phyloP scores from a whole-genome alignment of 306 rosid genomes.

The Vigna mungo region DNA sequence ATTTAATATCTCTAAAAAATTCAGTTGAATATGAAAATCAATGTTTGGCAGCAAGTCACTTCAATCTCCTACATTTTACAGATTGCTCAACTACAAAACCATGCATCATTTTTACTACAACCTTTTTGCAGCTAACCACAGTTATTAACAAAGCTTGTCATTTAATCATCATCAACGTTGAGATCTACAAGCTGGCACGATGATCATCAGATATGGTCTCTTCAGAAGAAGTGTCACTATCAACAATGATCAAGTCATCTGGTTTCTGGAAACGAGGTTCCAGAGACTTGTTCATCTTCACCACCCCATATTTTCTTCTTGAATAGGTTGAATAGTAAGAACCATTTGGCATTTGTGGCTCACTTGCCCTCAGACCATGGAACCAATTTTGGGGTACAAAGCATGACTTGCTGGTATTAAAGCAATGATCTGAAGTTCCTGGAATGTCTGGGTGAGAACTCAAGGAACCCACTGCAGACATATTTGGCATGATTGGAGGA shows the following conservation, averaged over 20 bases:
- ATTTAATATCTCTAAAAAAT: conserved; percentile 12
- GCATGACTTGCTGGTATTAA: conserved; percentile 40
- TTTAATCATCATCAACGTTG: conserved; percentile 30
- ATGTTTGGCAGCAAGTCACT: conserved; percentile 33
- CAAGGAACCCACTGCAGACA: conserved; percentile 38
- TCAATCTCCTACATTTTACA: conserved; percentile 38
- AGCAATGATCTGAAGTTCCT: conserved; percentile 39
- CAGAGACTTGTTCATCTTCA: conserved; percentile 47
- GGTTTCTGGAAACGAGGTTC: conserved; percentile 38
- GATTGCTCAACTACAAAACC: conserved; percentile 42
- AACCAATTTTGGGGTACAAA: conserved; percentile 40
- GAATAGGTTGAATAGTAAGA: conserved; percentile 48
- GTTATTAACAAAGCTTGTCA: background rate
- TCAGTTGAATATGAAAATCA: conserved; percentile 22
- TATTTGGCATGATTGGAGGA: conserved; percentile 39
- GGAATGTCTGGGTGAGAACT: conserved; percentile 44
- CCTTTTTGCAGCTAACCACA: conserved; percentile 38
- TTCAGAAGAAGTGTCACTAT: conserved; percentile 72
- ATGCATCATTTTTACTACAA: conserved; percentile 34
- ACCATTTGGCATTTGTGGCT: conserved; percentile 38
- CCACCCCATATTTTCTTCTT: conserved; percentile 46
- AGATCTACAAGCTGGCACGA: conserved; percentile 50
- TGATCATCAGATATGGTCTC: conserved; percentile 72
- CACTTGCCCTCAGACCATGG: conserved; percentile 45
- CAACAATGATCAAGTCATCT: conserved; percentile 57